A percentile compares a stretch with the other conserved stretches of the same genome.
phyloP scores from a whole-genome alignment of 768 basidiomycete genomes.

The Multifurca ochricompacta region DNA sequence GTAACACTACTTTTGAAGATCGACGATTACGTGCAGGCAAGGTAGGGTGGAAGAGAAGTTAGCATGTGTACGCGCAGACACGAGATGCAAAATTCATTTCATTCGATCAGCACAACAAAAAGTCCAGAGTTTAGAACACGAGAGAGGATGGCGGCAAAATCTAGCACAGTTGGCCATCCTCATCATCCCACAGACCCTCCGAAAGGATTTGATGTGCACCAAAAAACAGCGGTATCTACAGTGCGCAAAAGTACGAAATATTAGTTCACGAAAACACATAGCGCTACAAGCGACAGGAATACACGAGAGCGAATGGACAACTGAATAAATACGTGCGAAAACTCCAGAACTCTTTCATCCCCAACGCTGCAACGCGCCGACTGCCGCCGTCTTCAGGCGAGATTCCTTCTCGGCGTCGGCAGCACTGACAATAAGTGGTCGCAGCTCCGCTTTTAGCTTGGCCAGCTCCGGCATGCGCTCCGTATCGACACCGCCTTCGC shows the following conservation, averaged over 20 bases:
- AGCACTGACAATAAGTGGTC: conserved; percentile 43
- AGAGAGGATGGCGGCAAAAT: not conserved
- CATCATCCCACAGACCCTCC: not conserved
- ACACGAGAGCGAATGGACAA: conserved; percentile 1
- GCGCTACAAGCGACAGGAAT: conserved; percentile 17
- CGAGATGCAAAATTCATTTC: conserved; percentile 2
- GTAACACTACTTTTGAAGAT: conserved; percentile 95
- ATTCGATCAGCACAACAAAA: not conserved
- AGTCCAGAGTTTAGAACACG: not conserved
- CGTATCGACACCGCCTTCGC: conserved; percentile 42
- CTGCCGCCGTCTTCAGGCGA: conserved; percentile 35
- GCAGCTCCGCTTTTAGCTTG: conserved; percentile 42
- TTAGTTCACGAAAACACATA: not conserved
- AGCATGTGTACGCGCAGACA: conserved; percentile 4
- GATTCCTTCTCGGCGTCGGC: conserved; percentile 31
- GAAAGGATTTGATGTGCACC: not conserved
- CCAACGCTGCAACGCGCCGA: conserved; percentile 29
- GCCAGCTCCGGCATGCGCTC: conserved; percentile 30
- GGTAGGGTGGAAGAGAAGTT: conserved; percentile 32
- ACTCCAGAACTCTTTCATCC: not conserved
- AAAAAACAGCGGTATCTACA: conserved; percentile 2
- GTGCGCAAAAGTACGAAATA: not conserved
- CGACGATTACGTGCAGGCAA: conserved; percentile 83
- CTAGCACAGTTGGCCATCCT: not conserved
- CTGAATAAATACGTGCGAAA: not conserved